Evolutionary conservation across 768 basidiomycete genomes (phyloP), one percentile per base, ranked within the genome.

Genomic region (Naganishia antarctica): DNA sequence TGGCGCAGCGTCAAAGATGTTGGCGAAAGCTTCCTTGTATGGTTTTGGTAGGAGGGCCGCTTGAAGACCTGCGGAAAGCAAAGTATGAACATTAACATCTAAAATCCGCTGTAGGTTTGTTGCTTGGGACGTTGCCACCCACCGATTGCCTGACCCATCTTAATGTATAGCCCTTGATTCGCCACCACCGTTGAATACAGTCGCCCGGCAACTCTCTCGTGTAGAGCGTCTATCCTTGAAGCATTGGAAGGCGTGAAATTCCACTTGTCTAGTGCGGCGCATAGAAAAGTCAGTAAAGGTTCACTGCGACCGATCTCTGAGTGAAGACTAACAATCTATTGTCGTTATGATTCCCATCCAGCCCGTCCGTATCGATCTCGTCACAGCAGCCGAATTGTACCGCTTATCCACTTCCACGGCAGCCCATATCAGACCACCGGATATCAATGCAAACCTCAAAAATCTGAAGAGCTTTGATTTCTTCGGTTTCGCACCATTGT

Each of bases 1-100:
- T 0, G 92, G 91, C 0, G 92, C 91, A 49, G 88, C 86, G 69
- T 94, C 93, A 69, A 93, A 93, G 2, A 96, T 81, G 64, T 83
- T 85, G 1, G 85, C 83, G 70, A 96, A 91, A 63, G 87, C 89
- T 70, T 84, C 81, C 71, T 91, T 86, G 28, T 92, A 87, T 5
- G 91, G 85, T 64, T 82, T 83, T 0, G 92, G 93, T 7, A 97
- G 82, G 1, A 94, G 75, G 0, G 88, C 88, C 4, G 90, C 87
- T 78, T 93, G 93, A 12, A 89, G 87, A 70, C 71, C 53, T 57
- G 37, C 21, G 9, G n/a, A n/a, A n/a, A n/a, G n/a, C n/a, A n/a
- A n/a, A n/a, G n/a, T n/a, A n/a, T n/a, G n/a, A n/a, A n/a, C n/a
- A n/a, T n/a, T n/a, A n/a, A n/a, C n/a, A n/a, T n/a, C n/a, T n/a